Base-by-base conservation (phyloP, 768 basidiomycete genomes). In the Lactarius indigo region DNA sequence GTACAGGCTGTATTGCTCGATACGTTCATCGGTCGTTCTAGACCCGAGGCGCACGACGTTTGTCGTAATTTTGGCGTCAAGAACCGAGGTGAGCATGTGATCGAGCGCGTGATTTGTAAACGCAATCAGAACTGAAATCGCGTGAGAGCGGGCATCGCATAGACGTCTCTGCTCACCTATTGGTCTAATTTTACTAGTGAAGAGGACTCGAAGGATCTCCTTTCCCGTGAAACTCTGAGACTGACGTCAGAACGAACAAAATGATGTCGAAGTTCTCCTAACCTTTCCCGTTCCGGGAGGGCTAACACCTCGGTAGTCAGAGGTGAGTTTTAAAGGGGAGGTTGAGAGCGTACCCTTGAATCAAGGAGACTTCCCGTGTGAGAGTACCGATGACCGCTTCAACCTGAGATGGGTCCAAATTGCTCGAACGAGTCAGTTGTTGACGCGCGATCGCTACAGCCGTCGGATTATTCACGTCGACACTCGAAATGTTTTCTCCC, bases 41-140 rank as follows among this genome's bases (percentile, higher is more conserved):
- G 86, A 82, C 0, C 91, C 91, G 8, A 91, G 79, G 0, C 91
- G 86, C 2, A 91, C 83, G 26, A 92, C 78, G 42, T 85, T 83
- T 0, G 76, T 74, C 0, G 90, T 91, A 68, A 92, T 90, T 0
- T 75, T 73, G 0, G 83, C 83, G 68, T 92, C 88, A 1, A 92
- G 79, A 3, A 91, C 83, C 0, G 85, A 84, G 5, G 77, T 77
- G 2, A 92, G 76, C 77, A 92, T 82, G 68, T 91, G 88, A 64
- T 92, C 90, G 3, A 92, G 79, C 0, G 91, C 91, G 54, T 92
- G 91, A 69, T 92, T 92, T 0, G 91, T 92, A 75, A 87, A 91
- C 0, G 90, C 83, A 31, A 86, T 81, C 71, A 87, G 76, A 3
- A 82, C 73, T 73, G 61, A 26, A 30, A n/a, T 9, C 35, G 3